phyloP scores from a whole-genome alignment of 305 asterid genomes.

The Fraxinus albicans region DNA sequence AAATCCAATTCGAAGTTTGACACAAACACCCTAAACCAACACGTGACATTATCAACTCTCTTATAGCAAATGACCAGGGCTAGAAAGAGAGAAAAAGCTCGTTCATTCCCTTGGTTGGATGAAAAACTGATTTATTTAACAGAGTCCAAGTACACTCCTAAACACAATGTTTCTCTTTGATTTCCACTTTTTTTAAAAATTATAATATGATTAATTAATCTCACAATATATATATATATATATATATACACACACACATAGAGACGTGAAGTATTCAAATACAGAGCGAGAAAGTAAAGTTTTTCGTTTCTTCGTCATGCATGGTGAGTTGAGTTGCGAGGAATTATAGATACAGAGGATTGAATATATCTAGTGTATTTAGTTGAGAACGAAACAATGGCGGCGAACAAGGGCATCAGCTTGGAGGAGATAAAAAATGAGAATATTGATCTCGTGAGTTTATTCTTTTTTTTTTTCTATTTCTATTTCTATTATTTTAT shows the following conservation, averaged over 20 bases:
- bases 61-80: neutral
- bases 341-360: neutral
- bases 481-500: neutral
- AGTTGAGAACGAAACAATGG: constrained; percentile 27
- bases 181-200: neutral
- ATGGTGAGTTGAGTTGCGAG: neutral
- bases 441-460: constrained; percentile 49
- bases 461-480: constrained; percentile 2
- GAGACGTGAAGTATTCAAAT: neutral
- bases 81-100: neutral
- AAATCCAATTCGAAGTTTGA: neutral
- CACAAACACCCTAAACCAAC: neutral
- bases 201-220: neutral
- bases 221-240: neutral
- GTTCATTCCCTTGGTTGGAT: neutral
- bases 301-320: neutral
- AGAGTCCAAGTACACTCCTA: neutral
- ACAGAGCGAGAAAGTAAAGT: neutral
- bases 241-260: neutral
- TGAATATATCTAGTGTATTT: neutral
- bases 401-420: constrained; percentile 37
- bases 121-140: neutral
- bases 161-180: neutral
- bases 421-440: constrained; percentile 56
- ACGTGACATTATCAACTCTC: neutral